Percentiles rank a stretch among this genome's conserved stretches.
Evolutionary conservation across 2,329 filamentous ascomycete genomes (phyloP).

Genomic region (Penicillium sclerotiorum): DNA sequence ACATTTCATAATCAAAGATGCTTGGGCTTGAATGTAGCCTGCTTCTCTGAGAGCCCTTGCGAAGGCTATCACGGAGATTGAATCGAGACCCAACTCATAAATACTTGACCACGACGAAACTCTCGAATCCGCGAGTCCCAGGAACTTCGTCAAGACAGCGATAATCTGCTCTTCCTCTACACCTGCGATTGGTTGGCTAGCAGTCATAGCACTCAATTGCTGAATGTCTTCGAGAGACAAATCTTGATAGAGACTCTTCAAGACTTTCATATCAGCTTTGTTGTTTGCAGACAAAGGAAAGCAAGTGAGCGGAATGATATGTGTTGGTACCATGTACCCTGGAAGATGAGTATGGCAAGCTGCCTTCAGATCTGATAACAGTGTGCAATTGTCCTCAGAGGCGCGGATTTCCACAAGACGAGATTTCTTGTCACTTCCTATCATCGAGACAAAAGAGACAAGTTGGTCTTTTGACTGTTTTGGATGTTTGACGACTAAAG

Average conservation of each 20-base stretch:
- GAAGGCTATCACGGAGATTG: constrained; percentile 77
- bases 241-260: constrained; percentile 67
- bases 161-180: constrained; percentile 52
- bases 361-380: constrained; percentile 55
- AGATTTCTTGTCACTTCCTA: constrained; percentile 18
- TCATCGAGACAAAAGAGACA: constrained; percentile 67
- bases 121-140: constrained; percentile 46
- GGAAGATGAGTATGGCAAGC: constrained; percentile 73
- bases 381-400: constrained; percentile 35
- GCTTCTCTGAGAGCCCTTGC: constrained; percentile 63
- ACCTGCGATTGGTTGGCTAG: constrained; percentile 28
- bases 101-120: constrained; percentile 66
- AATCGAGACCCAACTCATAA: constrained; percentile 86
- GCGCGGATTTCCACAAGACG: constrained; percentile 40
- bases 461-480: constrained; percentile 79
- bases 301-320: constrained; percentile 69
- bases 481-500: constrained; percentile 72
- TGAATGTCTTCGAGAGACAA: constrained; percentile 66
- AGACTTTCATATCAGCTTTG: constrained; percentile 75
- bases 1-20: constrained; percentile 69
- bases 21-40: constrained; percentile 63
- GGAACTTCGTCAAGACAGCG: constrained; percentile 57
- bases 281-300: constrained; percentile 88
- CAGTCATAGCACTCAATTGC: constrained; percentile 48
- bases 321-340: constrained; percentile 88